Base-by-base conservation (phyloP, 108 stramenopile genomes). In the Nitzschia palea region DNA sequence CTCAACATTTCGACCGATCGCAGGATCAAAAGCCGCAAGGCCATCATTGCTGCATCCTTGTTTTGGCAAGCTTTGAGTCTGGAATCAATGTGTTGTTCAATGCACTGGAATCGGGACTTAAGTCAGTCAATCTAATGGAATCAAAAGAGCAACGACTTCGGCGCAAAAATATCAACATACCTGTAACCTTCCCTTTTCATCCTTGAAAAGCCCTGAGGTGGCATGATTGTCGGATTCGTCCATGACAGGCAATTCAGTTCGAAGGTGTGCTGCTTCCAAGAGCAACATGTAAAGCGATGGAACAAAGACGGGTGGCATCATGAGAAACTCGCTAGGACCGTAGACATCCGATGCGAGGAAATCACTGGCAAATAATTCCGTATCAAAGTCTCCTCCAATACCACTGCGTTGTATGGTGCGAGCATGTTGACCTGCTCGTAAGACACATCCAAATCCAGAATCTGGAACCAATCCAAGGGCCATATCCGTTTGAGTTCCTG, bases 41-140 rank as follows among this genome's bases (percentile, higher is more conserved):
- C 67, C 74, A 75, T 75, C 58, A 63, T 63, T 43, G 57, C 55
- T n/a, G 57, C 66, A 55, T 75, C 74, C 33, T 67, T 54, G 67
- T 68, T 75, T 55, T 25, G 66, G 31, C 9, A 26, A 17, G 47
- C 31, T 22, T 27, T 44, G n/a, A 75, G 22, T 34, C 74, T 58
- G 44, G 32, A 22, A 2, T 63, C 59, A 20, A 75, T 40, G 31
- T 68, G 74, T 17, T 32, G 36, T 28, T 62, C 67, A 30, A 75
- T 55, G 3, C 5, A 44, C 74, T 75, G 22, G 22, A 61, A 29
- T 18, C 8, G 14, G 0, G 29, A 22, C 31, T 50, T 14, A 12
- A 22, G 29, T 9, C 25, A 23, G 23, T 25, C 55, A 29, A 29
- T 14, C 55, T 3, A 29, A 32, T 28, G n/a, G 22, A 51, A 5